Conservation (phyloP, 495 filamentous ascomycete species). For the Penicillium canariense region DNA sequence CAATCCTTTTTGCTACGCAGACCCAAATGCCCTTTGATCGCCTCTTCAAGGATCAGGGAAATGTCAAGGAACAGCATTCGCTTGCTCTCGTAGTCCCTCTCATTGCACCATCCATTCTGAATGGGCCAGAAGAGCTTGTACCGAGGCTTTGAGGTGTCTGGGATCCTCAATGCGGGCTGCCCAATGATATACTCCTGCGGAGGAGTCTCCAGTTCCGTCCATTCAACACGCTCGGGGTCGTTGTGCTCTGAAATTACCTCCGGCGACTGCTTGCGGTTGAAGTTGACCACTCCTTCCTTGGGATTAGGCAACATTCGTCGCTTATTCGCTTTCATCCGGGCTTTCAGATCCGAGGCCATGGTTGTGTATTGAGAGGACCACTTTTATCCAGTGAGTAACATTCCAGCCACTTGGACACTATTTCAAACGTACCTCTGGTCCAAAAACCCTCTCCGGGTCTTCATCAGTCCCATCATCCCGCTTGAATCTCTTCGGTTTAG, state of each 20-base stretch:
- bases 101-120: slow-evolving; percentile 82
- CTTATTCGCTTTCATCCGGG: slow-evolving; percentile 88
- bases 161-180: slow-evolving; percentile 75
- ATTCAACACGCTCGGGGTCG: slow-evolving; percentile 86
- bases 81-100: slow-evolving; percentile 77
- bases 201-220: slow-evolving; percentile 79
- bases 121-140: slow-evolving; percentile 94
- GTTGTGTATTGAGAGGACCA: slow-evolving; percentile 73
- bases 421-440: slow-evolving; percentile 64
- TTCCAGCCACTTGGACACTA: background rate
- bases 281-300: slow-evolving; percentile 90
- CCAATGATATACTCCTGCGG: slow-evolving; percentile 76
- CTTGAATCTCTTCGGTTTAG: slow-evolving; percentile 84
- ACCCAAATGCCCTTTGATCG: slow-evolving; percentile 77
- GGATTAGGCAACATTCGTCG: slow-evolving; percentile 90
- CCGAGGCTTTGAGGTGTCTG: slow-evolving; percentile 82
- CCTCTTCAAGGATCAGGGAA: slow-evolving; percentile 78
- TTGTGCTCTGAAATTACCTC: slow-evolving; percentile 92
- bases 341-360: slow-evolving; percentile 82
- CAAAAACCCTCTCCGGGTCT: slow-evolving; percentile 76
- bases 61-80: slow-evolving; percentile 80
- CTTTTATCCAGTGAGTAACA: slow-evolving; percentile 35
- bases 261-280: slow-evolving; percentile 75
- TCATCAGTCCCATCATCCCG: slow-evolving; percentile 57
- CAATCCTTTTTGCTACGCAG: slow-evolving; percentile 76